These are phyloP conservation scores for Lentinula sp. DNA, from an alignment of 768 basidiomycete genomes.

Conservation along the genomic window DNA sequence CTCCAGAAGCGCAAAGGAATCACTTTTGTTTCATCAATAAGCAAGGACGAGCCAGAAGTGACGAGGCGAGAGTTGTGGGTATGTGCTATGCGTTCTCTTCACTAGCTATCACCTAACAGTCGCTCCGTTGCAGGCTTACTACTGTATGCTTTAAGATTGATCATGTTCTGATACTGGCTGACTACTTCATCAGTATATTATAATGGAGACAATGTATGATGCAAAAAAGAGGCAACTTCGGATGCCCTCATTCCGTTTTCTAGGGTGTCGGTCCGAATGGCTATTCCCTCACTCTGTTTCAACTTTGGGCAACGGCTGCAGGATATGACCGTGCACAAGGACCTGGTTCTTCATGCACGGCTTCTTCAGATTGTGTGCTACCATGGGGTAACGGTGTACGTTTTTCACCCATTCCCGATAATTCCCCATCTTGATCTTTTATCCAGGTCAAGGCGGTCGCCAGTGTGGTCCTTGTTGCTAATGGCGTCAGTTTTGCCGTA, in stretches of 20 bases:
- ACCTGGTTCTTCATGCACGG: conserved; percentile 62
- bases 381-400: conserved; percentile 50
- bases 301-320: conserved; percentile 63
- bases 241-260: neutral
- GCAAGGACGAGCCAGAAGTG: conserved; percentile 59
- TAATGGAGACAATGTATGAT: conserved; percentile 69
- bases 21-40: conserved; percentile 32
- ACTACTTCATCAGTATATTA: conserved; percentile 52
- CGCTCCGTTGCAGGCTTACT: neutral
- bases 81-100: conserved; percentile 39
- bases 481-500: conserved; percentile 71
- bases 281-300: conserved; percentile 72
- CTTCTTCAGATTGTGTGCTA: conserved; percentile 68
- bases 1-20: conserved; percentile 11
- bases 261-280: conserved; percentile 66
- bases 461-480: conserved; percentile 72
- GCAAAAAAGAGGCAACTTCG: conserved; percentile 8
- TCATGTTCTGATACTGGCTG: neutral
- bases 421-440: neutral
- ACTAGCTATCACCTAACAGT: neutral
- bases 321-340: conserved; percentile 70
- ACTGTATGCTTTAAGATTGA: neutral
- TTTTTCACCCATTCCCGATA: neutral
- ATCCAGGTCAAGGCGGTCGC: conserved; percentile 37
- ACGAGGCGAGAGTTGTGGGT: conserved; percentile 74